Conservation (phyloP, 2,329 filamentous ascomycete species). For the Trichoderma cornu-damae region DNA sequence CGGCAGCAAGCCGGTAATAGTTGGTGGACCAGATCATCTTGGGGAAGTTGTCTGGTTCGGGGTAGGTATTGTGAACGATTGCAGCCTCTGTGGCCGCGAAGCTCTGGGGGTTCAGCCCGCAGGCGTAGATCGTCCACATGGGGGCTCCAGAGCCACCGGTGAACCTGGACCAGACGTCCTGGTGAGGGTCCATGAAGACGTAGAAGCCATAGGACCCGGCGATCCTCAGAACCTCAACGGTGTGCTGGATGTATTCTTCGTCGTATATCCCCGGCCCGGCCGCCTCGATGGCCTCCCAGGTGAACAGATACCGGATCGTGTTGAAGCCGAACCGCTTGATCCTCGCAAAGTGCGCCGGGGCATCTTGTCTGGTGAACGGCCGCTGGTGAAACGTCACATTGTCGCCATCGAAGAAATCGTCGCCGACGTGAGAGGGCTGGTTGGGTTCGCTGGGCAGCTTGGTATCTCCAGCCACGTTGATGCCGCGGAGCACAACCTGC, state of each 20-base stretch:
- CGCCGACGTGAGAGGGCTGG: constrained; percentile 69
- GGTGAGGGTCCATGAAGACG: constrained; percentile 97
- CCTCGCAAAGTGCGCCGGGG: constrained; percentile 78
- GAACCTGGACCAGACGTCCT: constrained; percentile 97
- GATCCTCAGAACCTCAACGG: constrained; percentile 74
- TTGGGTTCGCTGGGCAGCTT: constrained; percentile 82
- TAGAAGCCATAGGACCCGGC: constrained; percentile 92
- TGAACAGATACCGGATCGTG: constrained; percentile 93
- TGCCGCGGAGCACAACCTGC: constrained; percentile 83
- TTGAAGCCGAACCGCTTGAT: constrained; percentile 91
- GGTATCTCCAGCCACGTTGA: constrained; percentile 87
- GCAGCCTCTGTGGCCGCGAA: constrained; percentile 87
- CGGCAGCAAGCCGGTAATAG: constrained; percentile 79
- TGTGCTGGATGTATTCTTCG: constrained; percentile 87
- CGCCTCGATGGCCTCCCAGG: constrained; percentile 98
- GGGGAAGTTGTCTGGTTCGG: constrained; percentile 77
- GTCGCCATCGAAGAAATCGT: constrained; percentile 89
- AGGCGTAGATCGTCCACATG: constrained; percentile 96
- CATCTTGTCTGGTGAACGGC: constrained; percentile 78
- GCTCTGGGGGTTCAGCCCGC: constrained; percentile 78
- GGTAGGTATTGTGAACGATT: constrained; percentile 90
- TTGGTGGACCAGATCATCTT: constrained; percentile 99
- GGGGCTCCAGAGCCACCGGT: constrained; percentile 92
- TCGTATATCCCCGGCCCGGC: constrained; percentile 88
- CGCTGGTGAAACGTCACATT: constrained; percentile 81